phyloP scores from a whole-genome alignment of 305 asterid genomes.

The Fraxinus albicans region DNA sequence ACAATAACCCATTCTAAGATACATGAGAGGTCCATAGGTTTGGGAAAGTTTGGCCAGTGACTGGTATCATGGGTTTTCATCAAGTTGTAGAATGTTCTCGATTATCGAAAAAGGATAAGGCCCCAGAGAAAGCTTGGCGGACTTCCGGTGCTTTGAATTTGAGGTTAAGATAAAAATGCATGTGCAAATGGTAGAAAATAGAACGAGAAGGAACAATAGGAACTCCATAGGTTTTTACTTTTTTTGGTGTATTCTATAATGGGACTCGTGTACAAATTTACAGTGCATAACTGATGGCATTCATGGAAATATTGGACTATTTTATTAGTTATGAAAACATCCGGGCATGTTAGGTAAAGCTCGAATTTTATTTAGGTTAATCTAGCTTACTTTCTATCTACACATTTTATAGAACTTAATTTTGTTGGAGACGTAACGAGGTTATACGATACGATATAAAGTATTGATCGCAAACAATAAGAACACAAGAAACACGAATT shows the following conservation, averaged over 20 bases:
- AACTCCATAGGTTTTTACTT: neutral
- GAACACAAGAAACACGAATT: no score
- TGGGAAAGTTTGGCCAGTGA: constrained; percentile 32
- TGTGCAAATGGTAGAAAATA: neutral
- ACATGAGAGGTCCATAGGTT: constrained; percentile 31
- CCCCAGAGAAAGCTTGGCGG: constrained; percentile 30
- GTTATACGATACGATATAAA: no score
- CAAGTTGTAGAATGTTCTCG: constrained; percentile 34
- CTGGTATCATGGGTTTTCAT: constrained; percentile 17
- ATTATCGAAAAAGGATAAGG: constrained; percentile 35
- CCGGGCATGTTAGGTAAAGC: no score
- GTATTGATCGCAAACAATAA: no score
- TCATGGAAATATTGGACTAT: neutral
- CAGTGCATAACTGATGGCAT: neutral
- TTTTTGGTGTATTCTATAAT: neutral
- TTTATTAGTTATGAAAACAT: no score
- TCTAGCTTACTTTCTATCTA: no score
- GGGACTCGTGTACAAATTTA: neutral
- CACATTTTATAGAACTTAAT: no score
- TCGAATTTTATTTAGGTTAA: no score
- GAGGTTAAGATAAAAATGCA: neutral
- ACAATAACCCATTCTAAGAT: constrained; percentile 22
- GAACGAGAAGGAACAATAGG: neutral
- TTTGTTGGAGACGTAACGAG: no score
- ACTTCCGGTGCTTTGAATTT: constrained; percentile 1